phyloP scores from a whole-genome alignment of 306 rosid genomes.

The Lathyrus aphaca region DNA sequence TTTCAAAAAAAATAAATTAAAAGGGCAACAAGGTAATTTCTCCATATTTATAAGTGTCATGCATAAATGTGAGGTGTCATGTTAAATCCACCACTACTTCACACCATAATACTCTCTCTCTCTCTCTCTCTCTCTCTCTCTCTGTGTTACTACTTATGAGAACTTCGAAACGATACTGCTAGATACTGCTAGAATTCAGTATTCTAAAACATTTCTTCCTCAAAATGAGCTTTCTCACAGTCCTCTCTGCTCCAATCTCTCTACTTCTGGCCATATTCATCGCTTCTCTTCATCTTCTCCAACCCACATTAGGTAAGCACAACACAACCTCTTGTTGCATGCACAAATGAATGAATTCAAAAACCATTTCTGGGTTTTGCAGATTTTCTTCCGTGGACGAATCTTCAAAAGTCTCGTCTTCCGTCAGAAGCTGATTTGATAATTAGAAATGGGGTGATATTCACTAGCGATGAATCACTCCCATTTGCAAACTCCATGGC shows the following conservation, averaged over 20 bases:
- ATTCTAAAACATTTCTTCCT: neutral
- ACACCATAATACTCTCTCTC: no score
- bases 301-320: constrained; percentile 26
- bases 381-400: constrained; percentile 40
- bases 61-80: no score
- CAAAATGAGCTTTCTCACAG: neutral
- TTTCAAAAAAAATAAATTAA: no score
- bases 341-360: neutral
- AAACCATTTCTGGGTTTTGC: constrained; percentile 24
- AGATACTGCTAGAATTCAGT: no score
- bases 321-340: neutral
- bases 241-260: constrained; percentile 43
- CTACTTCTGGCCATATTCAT: constrained; percentile 50
- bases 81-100: no score
- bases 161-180: no score
- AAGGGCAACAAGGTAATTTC: no score
- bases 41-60: no score
- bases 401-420: neutral
- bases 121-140: no score
- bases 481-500: constrained; percentile 84
- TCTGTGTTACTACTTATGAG: no score
- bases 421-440: constrained; percentile 56
- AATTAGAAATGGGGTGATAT: constrained; percentile 63
- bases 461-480: constrained; percentile 70
- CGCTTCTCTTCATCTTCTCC: constrained; percentile 37